Evolutionary conservation across 2,329 filamentous ascomycete species (phyloP).

Genomic region (Westerdykella sp.): DNA sequence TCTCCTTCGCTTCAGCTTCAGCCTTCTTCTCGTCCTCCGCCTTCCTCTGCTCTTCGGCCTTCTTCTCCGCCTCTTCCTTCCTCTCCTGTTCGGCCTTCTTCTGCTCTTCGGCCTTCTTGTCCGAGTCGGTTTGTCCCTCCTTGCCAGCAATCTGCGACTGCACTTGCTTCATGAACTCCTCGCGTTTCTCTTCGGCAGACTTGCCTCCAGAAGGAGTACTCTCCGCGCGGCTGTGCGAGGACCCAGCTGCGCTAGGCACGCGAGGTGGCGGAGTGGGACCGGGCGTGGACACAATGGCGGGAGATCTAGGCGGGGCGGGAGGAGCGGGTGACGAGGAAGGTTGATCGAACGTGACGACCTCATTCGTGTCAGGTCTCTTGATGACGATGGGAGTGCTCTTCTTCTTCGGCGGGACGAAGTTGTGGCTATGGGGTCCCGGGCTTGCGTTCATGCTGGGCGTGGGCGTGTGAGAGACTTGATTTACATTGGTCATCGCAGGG

Average conservation of each 20-base stretch:
- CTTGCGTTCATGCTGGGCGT: conserved; percentile 52
- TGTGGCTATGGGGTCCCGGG: conserved; percentile 55
- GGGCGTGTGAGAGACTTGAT: conserved; percentile 45
- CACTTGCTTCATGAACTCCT: conserved; percentile 63
- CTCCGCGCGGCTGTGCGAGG: conserved; percentile 64
- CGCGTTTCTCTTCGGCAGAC: conserved; percentile 65
- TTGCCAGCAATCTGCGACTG: conserved; percentile 42
- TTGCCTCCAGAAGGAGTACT: conserved; percentile 56
- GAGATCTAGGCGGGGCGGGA: conserved; percentile 46
- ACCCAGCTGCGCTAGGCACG: conserved; percentile 54
- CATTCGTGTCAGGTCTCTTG: conserved; percentile 68
- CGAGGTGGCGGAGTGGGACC: conserved; percentile 64
- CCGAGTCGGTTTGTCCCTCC: conserved; percentile 53
- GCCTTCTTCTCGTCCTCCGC: conserved; percentile 28
- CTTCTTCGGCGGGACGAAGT: conserved; percentile 55
- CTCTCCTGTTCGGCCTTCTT: conserved; percentile 40
- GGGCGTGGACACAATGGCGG: conserved; percentile 63
- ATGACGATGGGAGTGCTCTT: conserved; percentile 76
- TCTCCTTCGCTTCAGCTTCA: conserved; percentile 9
- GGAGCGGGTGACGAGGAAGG: conserved; percentile 37
- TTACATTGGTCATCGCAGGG: conserved; percentile 40
- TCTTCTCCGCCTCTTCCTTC: conserved; percentile 41
- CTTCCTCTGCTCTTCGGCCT: conserved; percentile 47
- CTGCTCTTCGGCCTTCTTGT: conserved; percentile 47
- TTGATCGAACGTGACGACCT: conserved; percentile 60